phyloP scores from a whole-genome alignment of 805 yeast species.

The Candida pseudofarinosa region DNA sequence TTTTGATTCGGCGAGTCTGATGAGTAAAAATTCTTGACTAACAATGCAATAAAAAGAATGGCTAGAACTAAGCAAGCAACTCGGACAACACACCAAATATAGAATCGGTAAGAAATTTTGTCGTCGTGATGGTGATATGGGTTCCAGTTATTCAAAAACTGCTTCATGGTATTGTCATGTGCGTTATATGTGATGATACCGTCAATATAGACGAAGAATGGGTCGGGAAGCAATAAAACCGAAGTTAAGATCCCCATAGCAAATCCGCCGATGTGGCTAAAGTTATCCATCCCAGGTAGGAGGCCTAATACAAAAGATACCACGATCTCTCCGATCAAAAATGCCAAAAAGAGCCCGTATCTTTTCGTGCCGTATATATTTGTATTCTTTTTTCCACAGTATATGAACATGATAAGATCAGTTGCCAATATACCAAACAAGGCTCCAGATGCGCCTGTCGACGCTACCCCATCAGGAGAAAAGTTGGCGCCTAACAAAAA shows the following conservation, averaged over 20 bases:
- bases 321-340: slow-evolving; percentile 54
- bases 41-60: slow-evolving; percentile 46
- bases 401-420: slow-evolving; percentile 52
- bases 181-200: slow-evolving; percentile 35
- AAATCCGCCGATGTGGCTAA: slow-evolving; percentile 74
- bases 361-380: slow-evolving; percentile 42
- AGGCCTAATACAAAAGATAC: slow-evolving; percentile 60
- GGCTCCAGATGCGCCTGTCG: slow-evolving; percentile 71
- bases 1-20: slow-evolving; percentile 38
- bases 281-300: slow-evolving; percentile 71
- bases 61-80: slow-evolving; percentile 40
- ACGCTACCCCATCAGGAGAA: slow-evolving; percentile 61
- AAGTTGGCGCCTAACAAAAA: slow-evolving; percentile 67
- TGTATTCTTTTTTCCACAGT: slow-evolving; percentile 48
- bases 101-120: slow-evolving; percentile 37
- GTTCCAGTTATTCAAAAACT: slow-evolving; percentile 36
- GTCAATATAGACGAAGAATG: slow-evolving; percentile 42
- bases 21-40: slow-evolving; percentile 45
- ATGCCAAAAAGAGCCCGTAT: slow-evolving; percentile 43
- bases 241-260: slow-evolving; percentile 54
- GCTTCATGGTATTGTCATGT: slow-evolving; percentile 25
- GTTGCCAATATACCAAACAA: slow-evolving; percentile 66
- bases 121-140: slow-evolving; percentile 31
- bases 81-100: slow-evolving; percentile 51
- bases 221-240: slow-evolving; percentile 50